Conservation (phyloP, 2,329 filamentous ascomycete species). For the Claviceps purpurea region DNA sequence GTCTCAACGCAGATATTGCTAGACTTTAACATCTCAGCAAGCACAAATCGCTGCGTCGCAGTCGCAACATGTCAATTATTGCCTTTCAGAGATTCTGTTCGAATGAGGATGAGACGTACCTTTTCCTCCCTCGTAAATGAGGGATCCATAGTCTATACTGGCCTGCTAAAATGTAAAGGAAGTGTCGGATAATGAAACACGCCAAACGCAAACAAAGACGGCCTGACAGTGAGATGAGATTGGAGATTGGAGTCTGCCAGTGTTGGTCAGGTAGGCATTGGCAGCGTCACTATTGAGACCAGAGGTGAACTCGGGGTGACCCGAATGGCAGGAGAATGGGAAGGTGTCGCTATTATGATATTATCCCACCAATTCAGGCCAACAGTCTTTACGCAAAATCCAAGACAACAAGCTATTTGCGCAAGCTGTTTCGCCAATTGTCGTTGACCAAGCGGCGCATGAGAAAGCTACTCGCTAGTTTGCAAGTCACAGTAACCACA, state of each 20-base stretch:
- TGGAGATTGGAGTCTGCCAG: not conserved
- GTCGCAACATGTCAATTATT: not conserved
- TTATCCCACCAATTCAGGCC: constrained; percentile 5
- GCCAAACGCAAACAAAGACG: not conserved
- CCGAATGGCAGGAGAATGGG: constrained; percentile 2
- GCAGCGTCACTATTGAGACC: not conserved
- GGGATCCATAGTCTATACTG: constrained; percentile 4
- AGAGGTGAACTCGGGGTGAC: constrained; percentile 4
- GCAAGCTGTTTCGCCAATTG: constrained; percentile 2
- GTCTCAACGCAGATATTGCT: constrained; percentile 34
- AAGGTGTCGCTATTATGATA: constrained; percentile 5
- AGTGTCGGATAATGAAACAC: not conserved
- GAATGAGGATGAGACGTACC: constrained; percentile 3
- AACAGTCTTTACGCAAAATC: constrained; percentile 1
- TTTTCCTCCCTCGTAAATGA: constrained; percentile 7
- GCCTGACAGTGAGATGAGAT: not conserved
- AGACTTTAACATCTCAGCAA: constrained; percentile 44
- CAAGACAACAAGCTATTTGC: not conserved
- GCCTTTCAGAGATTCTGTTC: not conserved
- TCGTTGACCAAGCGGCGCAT: not conserved
- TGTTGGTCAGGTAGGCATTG: not conserved
- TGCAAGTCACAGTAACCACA: not conserved
- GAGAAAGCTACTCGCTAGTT: not conserved
- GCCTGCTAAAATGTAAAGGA: not conserved
- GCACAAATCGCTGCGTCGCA: constrained; percentile 35